Evolutionary conservation across 2,329 filamentous ascomycete species (phyloP), one percentile per base, ranked within the genome.

Genomic region (Capronia coronata): DNA sequence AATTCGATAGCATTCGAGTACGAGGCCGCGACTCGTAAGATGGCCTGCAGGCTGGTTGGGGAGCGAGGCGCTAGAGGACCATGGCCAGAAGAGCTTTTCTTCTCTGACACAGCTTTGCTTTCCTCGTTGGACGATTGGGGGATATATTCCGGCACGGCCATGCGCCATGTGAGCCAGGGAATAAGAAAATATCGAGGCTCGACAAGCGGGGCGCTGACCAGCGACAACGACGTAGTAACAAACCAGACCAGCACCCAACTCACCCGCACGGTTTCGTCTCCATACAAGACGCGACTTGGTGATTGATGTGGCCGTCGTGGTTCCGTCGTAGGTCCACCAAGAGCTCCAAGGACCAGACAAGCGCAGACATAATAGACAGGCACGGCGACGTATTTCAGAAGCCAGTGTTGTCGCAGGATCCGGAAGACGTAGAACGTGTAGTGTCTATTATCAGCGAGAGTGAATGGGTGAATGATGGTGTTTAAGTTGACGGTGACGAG

Each of bases 381-480:
- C 0, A 84, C 77, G 1, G 86, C 81, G 0, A 76, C 67, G 60
- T 88, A 89, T 29, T 83, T 83, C 44, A 87, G 68, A 14, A 72
- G 68, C 1, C 74, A 71, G 35, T 86, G 78, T 4, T 75, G 76
- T 2, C 85, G 77, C 30, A 97, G 83, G 62, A 89, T 81, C 1
- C 89, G 83, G 73, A 98, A 98, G 52, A 94, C 74, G 70, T 98
- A 98, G 68, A 98, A 98, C 66, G 94, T 84, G 71, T 95, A 98
- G 67, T 98, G 93, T 2, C 93, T 77, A 67, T 98, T 98, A 67
- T 98, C 93, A 27, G 93, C 93, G 1, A 97, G 77, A 0, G 90
- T 95, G 65, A 97, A 98, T 0, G 93, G 91, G 63, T 98, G 93
- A 37, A 97, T 79, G 55, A 95, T 84, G 27, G 93, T 98, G 74